A percentile compares a stretch with the other conserved stretches of the same genome.
Conservation (phyloP, 371 early-diverging fungal species). For the Mortierella sp. region DNA sequence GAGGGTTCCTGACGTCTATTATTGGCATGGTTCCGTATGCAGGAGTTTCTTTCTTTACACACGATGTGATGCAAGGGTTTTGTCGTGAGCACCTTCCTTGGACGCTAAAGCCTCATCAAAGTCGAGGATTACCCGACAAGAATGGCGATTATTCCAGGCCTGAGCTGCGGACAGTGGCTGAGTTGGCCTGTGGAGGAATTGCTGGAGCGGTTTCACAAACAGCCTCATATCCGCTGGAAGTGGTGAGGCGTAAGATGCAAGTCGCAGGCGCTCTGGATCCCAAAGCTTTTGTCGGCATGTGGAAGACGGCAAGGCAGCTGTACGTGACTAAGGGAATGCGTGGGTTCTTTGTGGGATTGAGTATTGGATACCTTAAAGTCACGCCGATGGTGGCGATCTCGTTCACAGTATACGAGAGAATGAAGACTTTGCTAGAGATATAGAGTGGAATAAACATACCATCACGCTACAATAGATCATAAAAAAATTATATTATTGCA, state of each 20-base stretch:
- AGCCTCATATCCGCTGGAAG: conserved; percentile 90
- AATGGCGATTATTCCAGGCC: conserved; percentile 42
- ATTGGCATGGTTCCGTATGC: conserved; percentile 97
- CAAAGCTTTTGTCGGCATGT: conserved; percentile 64
- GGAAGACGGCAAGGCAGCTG: conserved; percentile 69
- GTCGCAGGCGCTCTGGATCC: conserved; percentile 75
- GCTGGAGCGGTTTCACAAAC: conserved; percentile 91
- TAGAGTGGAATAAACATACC: not conserved
- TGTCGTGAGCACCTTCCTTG: conserved; percentile 63
- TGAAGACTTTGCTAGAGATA: conserved; percentile 67
- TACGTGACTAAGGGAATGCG: conserved; percentile 73
- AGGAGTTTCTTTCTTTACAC: conserved; percentile 89
- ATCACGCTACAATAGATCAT: too few relatives aligned
- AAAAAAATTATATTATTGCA: too few relatives aligned
- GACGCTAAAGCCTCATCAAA: conserved; percentile 42
- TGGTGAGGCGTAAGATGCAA: conserved; percentile 91
- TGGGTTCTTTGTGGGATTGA: conserved; percentile 94
- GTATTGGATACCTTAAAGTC: conserved; percentile 94
- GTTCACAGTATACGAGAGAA: conserved; percentile 86
- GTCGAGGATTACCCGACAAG: conserved; percentile 36
- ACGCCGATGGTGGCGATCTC: conserved; percentile 92
- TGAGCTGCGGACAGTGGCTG: conserved; percentile 61
- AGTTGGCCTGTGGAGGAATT: conserved; percentile 83
- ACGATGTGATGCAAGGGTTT: conserved; percentile 71
- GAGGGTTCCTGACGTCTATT: conserved; percentile 92